Base-by-base conservation (phyloP, 2,329 filamentous ascomycete species). In the Xylariaceae sp. region DNA sequence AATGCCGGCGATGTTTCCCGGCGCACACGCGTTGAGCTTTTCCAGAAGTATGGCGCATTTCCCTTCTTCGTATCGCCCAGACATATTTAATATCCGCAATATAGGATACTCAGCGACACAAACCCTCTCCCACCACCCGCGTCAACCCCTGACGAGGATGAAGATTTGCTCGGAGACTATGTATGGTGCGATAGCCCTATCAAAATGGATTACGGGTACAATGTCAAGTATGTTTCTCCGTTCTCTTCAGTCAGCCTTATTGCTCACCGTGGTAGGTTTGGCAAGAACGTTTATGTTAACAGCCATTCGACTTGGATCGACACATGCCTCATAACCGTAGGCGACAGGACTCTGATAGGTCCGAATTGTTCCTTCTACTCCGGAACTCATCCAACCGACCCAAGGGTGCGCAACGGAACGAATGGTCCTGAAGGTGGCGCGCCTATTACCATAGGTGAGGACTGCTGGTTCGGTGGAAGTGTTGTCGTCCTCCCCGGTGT, bases 391-490 rank as follows among this genome's bases (percentile, higher is more conserved):
- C 88, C 89, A 2, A 65, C 89, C 0, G 87, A 94, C 52, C 86
- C 87, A 1, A 73, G 73, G 1, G 51, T 91, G 4, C 78, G 89
- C 22, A 84, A 90, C 55, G 88, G 89, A 1, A 82, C 76, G 1
- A 71, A 76, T 12, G 89, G 89, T 0, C 88, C 88, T 0, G 89
- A 95, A 62, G 56, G 68, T 8, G 89, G 88, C 1, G 80, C 78
- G 51, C 78, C 85, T 9, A 87, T 95, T 47, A 74, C 70, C 26
- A 80, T 95, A 39, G 87, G 83, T 0, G 83, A 89, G 49, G 89
- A 95, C 66, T 87, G 86, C 64, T 89, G 87, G 87, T 64, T 91
- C 22, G 86, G 83, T 1, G 85, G 85, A 0, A 83, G 82, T 55
- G 81, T 80, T 4, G 78, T 72, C 17, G 77, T 95, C 15, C 67